Percentiles rank a stretch among this genome's conserved stretches.
phyloP scores from a whole-genome alignment of 352 stramenopile genomes.

The Globisporangium sylvaticum region DNA sequence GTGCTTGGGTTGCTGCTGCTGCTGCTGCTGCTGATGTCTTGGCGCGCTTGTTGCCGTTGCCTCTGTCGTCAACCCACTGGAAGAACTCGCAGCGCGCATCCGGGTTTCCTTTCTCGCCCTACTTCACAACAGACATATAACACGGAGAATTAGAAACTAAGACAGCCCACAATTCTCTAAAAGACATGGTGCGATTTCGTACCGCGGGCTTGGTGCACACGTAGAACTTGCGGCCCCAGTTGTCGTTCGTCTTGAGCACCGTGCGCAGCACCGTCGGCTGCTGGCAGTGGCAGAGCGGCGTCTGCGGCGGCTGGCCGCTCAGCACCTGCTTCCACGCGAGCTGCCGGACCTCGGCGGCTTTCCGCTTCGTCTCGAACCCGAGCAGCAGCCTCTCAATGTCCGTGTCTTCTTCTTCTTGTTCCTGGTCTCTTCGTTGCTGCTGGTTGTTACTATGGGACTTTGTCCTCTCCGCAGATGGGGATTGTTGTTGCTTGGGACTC shows the following conservation, averaged over 20 bases:
- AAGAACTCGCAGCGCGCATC: slow-evolving; percentile 85
- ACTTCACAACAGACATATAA: neutral
- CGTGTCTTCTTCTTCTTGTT: slow-evolving; percentile 5
- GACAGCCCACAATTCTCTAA: neutral
- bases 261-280: slow-evolving; percentile 69
- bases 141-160: neutral
- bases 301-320: slow-evolving; percentile 50
- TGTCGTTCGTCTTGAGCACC: slow-evolving; percentile 77
- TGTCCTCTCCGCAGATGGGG: neutral
- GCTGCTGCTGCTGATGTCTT: neutral
- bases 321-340: slow-evolving; percentile 68
- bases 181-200: too few relatives aligned
- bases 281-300: slow-evolving; percentile 61
- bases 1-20: neutral
- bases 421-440: neutral
- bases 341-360: slow-evolving; percentile 24
- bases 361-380: slow-evolving; percentile 27
- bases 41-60: slow-evolving; percentile 14
- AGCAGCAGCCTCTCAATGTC: slow-evolving; percentile 15
- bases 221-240: slow-evolving; percentile 84
- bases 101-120: slow-evolving; percentile 78
- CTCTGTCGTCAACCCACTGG: slow-evolving; percentile 60
- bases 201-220: slow-evolving; percentile 81
- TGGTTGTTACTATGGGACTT: neutral
- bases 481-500: neutral